These are phyloP conservation scores for Wickerhamiella domercqiae DNA, from an alignment of 805 yeast species.

Conservation along the genomic window DNA sequence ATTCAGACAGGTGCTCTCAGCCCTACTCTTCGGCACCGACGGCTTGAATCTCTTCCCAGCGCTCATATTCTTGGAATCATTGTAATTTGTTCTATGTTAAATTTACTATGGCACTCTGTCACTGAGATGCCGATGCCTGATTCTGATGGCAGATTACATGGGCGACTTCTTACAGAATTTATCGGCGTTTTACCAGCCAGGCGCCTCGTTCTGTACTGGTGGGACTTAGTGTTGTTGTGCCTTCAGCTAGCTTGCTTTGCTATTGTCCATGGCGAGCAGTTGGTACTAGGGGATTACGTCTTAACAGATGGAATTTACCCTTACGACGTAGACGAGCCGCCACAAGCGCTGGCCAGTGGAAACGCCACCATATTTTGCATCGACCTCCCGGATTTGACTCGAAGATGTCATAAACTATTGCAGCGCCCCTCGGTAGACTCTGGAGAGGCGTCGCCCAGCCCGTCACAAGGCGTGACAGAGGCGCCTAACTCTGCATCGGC, in stretches of 20 bases:
- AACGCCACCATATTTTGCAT: too few species aligned
- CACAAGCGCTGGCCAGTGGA: background rate
- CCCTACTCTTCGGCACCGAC: constrained; percentile 1
- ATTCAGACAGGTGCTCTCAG: constrained; percentile 3
- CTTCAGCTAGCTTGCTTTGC: constrained; percentile 2
- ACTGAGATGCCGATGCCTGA: background rate
- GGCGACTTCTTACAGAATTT: constrained; percentile 6
- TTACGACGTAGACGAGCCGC: background rate
- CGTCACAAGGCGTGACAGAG: background rate
- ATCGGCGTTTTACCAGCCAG: constrained; percentile 6
- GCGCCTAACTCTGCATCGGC: too few species aligned
- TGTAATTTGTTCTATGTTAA: background rate
- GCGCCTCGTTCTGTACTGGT: constrained; percentile 1
- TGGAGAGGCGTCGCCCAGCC: background rate
- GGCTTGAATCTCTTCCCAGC: background rate
- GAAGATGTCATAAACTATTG: too few species aligned
- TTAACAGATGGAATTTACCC: background rate
- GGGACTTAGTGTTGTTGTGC: constrained; percentile 2
- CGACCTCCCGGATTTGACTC: too few species aligned
- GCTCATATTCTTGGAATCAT: background rate
- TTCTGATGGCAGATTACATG: constrained; percentile 8
- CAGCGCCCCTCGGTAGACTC: background rate
- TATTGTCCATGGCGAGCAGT: background rate
- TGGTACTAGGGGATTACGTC: background rate
- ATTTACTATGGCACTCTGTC: background rate